These are phyloP conservation scores for Rhizopus delemar DNA, from an alignment of 371 early-diverging fungal genomes.

Conservation along the genomic window DNA sequence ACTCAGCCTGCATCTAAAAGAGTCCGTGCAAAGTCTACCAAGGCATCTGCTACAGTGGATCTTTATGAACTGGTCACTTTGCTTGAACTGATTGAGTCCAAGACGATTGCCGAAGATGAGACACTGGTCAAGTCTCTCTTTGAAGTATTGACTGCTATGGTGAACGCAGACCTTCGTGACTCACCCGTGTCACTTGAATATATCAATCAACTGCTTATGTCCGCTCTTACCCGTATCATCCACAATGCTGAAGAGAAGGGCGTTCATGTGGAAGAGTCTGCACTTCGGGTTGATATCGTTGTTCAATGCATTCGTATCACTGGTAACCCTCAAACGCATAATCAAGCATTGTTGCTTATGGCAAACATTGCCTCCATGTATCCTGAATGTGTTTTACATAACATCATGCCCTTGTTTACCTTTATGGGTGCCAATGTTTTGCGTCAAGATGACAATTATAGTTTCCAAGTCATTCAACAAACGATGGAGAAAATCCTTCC, in stretches of 20 bases:
- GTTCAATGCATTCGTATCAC: slow-evolving; percentile 89
- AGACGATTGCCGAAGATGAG: slow-evolving; percentile 48
- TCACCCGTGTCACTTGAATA: slow-evolving; percentile 79
- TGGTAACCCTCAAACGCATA: slow-evolving; percentile 95
- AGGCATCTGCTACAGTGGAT: slow-evolving; percentile 22
- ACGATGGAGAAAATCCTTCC: slow-evolving; percentile 88
- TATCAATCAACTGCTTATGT: slow-evolving; percentile 83
- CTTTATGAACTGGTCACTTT: slow-evolving; percentile 65
- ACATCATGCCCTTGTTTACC: slow-evolving; percentile 95
- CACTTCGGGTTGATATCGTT: slow-evolving; percentile 80
- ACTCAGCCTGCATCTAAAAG: slow-evolving; percentile 31
- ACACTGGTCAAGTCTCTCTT: slow-evolving; percentile 70
- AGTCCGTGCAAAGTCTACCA: slow-evolving; percentile 27
- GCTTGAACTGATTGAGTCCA: slow-evolving; percentile 72
- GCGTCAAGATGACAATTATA: slow-evolving; percentile 94
- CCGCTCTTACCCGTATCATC: slow-evolving; percentile 69
- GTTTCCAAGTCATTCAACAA: slow-evolving; percentile 92
- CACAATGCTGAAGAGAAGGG: slow-evolving; percentile 55
- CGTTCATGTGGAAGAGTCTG: slow-evolving; percentile 43
- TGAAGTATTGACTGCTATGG: slow-evolving; percentile 70
- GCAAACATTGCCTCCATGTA: slow-evolving; percentile 82
- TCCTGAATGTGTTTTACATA: slow-evolving; percentile 85
- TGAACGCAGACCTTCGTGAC: slow-evolving; percentile 58
- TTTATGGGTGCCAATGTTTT: slow-evolving; percentile 97
- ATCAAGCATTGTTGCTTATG: slow-evolving; percentile 85